These are phyloP conservation scores for Exsudoporus floridanus DNA, from an alignment of 1,284 basidiomycete genomes.

Conservation along the genomic window DNA sequence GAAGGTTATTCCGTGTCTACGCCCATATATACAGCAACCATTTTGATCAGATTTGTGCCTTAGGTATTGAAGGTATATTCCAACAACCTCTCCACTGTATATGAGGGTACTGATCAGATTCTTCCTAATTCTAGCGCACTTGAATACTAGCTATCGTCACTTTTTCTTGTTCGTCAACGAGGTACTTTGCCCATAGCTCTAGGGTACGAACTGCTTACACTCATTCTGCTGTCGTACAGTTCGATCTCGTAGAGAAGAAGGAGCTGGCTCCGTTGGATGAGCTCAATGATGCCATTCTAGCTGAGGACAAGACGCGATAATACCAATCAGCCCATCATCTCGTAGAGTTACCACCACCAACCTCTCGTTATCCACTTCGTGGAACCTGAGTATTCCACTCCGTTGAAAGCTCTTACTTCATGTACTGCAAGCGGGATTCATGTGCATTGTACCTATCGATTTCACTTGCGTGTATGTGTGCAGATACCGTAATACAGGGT, in stretches of 20 bases:
- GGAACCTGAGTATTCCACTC: not conserved
- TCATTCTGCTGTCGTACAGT: constrained; percentile 48
- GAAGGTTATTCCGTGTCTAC: constrained; percentile 94
- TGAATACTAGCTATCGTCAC: constrained; percentile 98
- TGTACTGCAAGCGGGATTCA: not conserved
- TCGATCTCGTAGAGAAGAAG: constrained; percentile 95
- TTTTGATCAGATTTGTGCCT: constrained; percentile 97
- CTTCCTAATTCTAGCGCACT: constrained; percentile 67
- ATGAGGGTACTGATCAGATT: constrained; percentile 1
- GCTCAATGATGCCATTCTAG: constrained; percentile 92
- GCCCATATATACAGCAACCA: constrained; percentile 99
- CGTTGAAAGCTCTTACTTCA: not conserved
- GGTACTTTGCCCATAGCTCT: constrained; percentile 43
- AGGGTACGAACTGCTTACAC: constrained; percentile 7
- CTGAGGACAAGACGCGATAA: constrained; percentile 69
- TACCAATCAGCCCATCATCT: not conserved
- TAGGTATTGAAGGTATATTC: constrained; percentile 90
- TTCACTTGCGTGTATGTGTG: constrained; percentile 13
- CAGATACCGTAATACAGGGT: constrained; percentile 9
- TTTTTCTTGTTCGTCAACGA: constrained; percentile 97
- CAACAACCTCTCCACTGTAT: not conserved
- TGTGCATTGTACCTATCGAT: constrained; percentile 10
- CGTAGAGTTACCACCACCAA: not conserved
- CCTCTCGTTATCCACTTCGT: not conserved
- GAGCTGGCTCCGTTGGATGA: constrained; percentile 96